phyloP scores from a whole-genome alignment of 2,329 filamentous ascomycete genomes.

The Nothophaeocryptopus gaeumannii region DNA sequence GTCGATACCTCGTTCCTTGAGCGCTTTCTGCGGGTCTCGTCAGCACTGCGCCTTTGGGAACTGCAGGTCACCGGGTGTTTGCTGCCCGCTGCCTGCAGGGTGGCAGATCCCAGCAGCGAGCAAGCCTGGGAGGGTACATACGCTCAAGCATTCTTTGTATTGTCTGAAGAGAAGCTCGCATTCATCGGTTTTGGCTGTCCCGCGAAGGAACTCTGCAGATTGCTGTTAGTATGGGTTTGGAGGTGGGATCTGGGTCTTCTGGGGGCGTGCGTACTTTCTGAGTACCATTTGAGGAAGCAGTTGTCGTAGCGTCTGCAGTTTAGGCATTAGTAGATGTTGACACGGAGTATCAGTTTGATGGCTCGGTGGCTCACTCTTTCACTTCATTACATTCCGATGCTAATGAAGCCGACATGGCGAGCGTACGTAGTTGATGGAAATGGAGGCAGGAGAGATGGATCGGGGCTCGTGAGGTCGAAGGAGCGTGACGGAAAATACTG shows the following conservation, averaged over 20 bases:
- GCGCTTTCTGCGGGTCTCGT: conserved; percentile 60
- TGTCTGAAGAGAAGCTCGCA: conserved; percentile 82
- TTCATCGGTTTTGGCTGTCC: conserved; percentile 78
- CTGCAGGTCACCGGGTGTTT: background rate
- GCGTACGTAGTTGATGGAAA: background rate
- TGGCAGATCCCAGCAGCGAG: background rate
- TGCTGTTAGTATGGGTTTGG: background rate
- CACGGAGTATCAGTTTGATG: background rate
- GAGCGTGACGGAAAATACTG: background rate
- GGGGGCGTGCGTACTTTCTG: conserved; percentile 69
- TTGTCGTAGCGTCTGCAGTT: conserved; percentile 83
- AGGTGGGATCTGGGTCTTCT: background rate
- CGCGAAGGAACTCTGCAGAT: conserved; percentile 73
- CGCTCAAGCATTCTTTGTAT: conserved; percentile 82
- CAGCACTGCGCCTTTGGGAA: conserved; percentile 1
- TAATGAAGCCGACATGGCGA: conserved; percentile 82
- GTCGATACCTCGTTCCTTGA: conserved; percentile 89
- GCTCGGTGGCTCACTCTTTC: conserved; percentile 70
- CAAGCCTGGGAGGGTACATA: conserved; percentile 51
- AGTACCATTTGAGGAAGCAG: conserved; percentile 99
- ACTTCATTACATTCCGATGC: conserved; percentile 92
- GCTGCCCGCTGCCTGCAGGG: background rate
- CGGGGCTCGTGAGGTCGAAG: background rate
- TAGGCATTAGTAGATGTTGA: background rate
- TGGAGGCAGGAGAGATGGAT: background rate